phyloP scores from a whole-genome alignment of 768 basidiomycete species.

The Leccinum uliginosum region DNA sequence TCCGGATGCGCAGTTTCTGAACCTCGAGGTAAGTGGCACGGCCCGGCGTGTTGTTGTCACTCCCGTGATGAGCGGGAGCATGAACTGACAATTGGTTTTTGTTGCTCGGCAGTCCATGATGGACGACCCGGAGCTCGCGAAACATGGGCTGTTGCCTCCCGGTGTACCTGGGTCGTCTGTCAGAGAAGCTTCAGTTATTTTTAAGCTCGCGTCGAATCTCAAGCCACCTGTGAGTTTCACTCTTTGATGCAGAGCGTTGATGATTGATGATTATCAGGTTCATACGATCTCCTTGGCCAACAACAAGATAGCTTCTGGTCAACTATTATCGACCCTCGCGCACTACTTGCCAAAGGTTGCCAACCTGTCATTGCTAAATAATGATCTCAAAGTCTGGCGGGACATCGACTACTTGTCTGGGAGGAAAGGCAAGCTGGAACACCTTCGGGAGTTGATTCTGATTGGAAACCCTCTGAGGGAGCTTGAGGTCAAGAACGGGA shows the following conservation, averaged over 20 bases:
- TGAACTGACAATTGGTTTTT: not conserved
- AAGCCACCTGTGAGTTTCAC: conserved; percentile 57
- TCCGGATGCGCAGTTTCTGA: conserved; percentile 62
- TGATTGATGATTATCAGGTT: conserved; percentile 38
- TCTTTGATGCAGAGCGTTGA: not conserved
- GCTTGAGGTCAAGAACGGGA: conserved; percentile 50
- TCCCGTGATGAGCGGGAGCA: not conserved
- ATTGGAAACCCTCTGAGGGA: conserved; percentile 74
- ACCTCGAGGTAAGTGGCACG: conserved; percentile 66
- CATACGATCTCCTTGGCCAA: conserved; percentile 84
- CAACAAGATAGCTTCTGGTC: conserved; percentile 61
- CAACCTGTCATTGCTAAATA: conserved; percentile 78
- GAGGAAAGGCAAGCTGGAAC: conserved; percentile 51
- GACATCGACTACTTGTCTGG: conserved; percentile 67
- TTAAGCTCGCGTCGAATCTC: conserved; percentile 79
- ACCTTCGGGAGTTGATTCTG: conserved; percentile 70
- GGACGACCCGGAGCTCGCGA: conserved; percentile 72
- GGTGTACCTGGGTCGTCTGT: conserved; percentile 58
- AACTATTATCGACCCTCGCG: conserved; percentile 55
- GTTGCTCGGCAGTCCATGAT: conserved; percentile 57
- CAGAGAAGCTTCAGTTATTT: conserved; percentile 77
- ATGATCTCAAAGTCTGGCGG: conserved; percentile 62
- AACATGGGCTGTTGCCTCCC: conserved; percentile 65
- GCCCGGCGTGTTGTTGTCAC: not conserved
- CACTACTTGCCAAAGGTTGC: conserved; percentile 76